phyloP scores from a whole-genome alignment of 345 rosid species.

The Populus pruinosa region DNA sequence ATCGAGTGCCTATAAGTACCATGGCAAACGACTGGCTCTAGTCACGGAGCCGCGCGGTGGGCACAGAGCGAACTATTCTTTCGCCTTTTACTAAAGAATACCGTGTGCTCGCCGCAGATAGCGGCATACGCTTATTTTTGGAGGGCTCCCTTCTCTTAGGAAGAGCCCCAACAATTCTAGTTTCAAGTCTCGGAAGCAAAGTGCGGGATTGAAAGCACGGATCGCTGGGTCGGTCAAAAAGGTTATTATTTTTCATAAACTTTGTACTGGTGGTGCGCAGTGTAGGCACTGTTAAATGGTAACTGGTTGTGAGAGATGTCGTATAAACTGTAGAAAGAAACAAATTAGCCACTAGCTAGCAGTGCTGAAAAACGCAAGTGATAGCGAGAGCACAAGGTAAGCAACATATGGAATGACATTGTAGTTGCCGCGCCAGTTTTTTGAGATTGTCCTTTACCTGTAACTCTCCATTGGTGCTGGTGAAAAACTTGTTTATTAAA shows the following conservation, averaged over 20 bases:
- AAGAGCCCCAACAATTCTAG: neutral
- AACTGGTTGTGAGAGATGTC: rapidly evolving
- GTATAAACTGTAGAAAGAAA: too few relatives aligned
- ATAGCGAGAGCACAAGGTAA: too few relatives aligned
- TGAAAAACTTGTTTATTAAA: too few relatives aligned
- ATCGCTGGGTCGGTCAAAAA: rapidly evolving
- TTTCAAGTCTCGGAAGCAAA: rapidly evolving
- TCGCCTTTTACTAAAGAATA: conserved; percentile 61
- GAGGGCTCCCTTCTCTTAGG: neutral
- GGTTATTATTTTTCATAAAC: rapidly evolving
- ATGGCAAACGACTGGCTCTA: rapidly evolving
- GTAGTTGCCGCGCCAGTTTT: too few relatives aligned
- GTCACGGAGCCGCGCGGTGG: conserved; percentile 30
- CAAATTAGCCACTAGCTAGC: too few relatives aligned
- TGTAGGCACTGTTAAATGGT: too few relatives aligned
- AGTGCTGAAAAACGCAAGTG: too few relatives aligned
- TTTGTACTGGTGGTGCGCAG: rapidly evolving
- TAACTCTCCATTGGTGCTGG: too few relatives aligned
- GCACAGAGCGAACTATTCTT: conserved; percentile 57
- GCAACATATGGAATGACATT: too few relatives aligned
- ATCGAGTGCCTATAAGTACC: neutral
- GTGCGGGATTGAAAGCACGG: rapidly evolving
- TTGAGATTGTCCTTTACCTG: too few relatives aligned
- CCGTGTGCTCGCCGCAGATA: conserved; percentile 32
- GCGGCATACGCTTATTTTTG: conserved; percentile 28